Evolutionary conservation across 148 eudicot genomes (phyloP), one percentile per base, ranked within the genome.

Genomic region (Spergularia bocconei): DNA sequence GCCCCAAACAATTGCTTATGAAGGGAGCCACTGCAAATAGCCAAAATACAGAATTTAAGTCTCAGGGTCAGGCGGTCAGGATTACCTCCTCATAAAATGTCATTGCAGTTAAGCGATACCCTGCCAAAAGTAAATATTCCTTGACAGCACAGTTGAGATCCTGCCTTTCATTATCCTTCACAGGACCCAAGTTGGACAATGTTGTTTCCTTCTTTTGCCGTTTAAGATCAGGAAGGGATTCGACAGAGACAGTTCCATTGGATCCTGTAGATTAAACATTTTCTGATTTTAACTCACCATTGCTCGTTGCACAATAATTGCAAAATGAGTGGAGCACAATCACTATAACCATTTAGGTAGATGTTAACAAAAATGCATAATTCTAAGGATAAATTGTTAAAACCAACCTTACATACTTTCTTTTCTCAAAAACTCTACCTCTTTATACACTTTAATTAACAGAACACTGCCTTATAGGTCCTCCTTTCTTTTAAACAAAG

Each of bases 21-120:
- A 33, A 61, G 20, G 47, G 29, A 68, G 74, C 59, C 67, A 15
- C 15, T n/a, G 1, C 21, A 44, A 20, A 39, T 60, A 66, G 41
- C 62, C 62, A 72, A 61, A 41, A 21, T 21, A 23, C 25, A 72
- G 8, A 70, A 39, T 41, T 51, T 16, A 20, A 73, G 44, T 56
- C 5, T 70, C 25, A 41, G 50, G 25, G 70, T 56, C 67, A 41
- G 20, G 61, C 57, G 25, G 70, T 56, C 67, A 41, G 20, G 61
- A 72, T 74, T 89, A 96, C 99, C 95, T 96, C 99, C 78, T 96
- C 99, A 79, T 89, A 92, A 84, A 95, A 96, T 69, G 99, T 96
- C 99, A 92, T 96, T 64, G 99, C 98, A 71, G 98, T 88, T 63
- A 96, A 88, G 76, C 99, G 99, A 67, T 96, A 92, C 72, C 99